Evolutionary conservation across 768 basidiomycete genomes (phyloP), one percentile per base, ranked within the genome.

Genomic region (Agrocybe chaxingu): DNA sequence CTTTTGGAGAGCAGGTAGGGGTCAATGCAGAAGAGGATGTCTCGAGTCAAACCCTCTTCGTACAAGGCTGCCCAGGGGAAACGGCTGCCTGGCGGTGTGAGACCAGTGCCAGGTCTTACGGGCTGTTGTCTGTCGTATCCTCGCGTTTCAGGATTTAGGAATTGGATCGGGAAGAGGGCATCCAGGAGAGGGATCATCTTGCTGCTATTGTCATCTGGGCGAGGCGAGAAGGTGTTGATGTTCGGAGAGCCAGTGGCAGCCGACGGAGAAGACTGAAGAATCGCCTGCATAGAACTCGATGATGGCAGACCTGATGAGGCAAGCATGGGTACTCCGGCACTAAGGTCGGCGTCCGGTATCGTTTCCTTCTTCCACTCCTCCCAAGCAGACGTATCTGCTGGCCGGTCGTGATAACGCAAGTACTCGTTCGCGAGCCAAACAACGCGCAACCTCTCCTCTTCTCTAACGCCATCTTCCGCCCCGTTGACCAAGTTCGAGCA

Each of bases 371-470:
- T 70, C 73, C 84, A 86, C 8, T 73, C 73, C 39, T 79, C 74
- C 86, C 88, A 89, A 3, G 71, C 73, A 29, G 60, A 52, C 18
- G 56, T 56, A 54, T 89, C 81, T 9, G 69, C 75, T 3, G 85
- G 79, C 0, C 56, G 48, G 2, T 78, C 80, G 54, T 87, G 78
- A 52, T 76, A 81, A 34, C 75, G 66, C 44, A 88, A 59, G 55
- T 92, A 92, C 62, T 84, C 79, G 11, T 71, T 73, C 0, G 79
- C 82, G 43, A 92, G 70, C 87, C 87, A 89, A 9, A 61, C 65
- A 2, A 88, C 81, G 40, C 83, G 72, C 31, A 63, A 52, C 29
- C 70, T 74, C 50, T 67, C 69, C 36, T 66, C 67, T 33, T 68
- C 68, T 16, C 73, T 74, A 1, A 68, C 66, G 3, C 63, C 65